Conservation (phyloP, 2,329 filamentous ascomycete species). For the Talaromyces atroroseus region DNA sequence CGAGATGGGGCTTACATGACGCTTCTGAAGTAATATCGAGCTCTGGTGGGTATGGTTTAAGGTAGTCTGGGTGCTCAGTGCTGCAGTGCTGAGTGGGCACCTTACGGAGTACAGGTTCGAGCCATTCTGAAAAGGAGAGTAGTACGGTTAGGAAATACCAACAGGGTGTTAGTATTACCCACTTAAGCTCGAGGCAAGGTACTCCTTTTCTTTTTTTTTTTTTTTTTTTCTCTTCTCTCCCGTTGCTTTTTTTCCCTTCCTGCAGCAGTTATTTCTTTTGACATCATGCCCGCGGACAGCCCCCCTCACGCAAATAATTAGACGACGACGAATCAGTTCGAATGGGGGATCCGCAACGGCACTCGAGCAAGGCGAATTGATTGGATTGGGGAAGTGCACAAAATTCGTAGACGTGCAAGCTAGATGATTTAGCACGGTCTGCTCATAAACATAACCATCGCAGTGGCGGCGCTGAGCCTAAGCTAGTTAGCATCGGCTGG, state of each 20-base stretch:
- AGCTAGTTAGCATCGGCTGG: background rate
- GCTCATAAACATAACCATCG: background rate
- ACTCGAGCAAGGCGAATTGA: conserved; percentile 3
- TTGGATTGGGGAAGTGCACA: background rate
- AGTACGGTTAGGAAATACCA: conserved; percentile 3
- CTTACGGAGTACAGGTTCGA: conserved; percentile 2
- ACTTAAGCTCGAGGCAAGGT: conserved; percentile 2
- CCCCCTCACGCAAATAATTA: background rate
- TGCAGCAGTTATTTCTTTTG: background rate
- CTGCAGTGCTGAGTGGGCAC: background rate
- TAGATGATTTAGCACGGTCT: conserved; percentile 6
- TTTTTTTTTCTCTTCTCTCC: background rate
- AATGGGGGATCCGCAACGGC: conserved; percentile 4
- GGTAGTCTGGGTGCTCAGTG: background rate
- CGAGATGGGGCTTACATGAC: conserved; percentile 4
- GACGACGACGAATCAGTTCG: conserved; percentile 3
- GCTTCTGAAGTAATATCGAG: conserved; percentile 2
- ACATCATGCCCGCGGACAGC: background rate
- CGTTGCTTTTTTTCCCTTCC: background rate
- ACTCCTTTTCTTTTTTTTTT: conserved; percentile 7
- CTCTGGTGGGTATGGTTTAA: conserved; percentile 8
- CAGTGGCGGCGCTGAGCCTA: conserved; percentile 5
- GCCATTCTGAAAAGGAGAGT: conserved; percentile 5
- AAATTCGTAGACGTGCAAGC: background rate
- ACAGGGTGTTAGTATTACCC: background rate